These are phyloP conservation scores for Vigna trinervia DNA, from an alignment of 306 rosid species.

Conservation along the genomic window DNA sequence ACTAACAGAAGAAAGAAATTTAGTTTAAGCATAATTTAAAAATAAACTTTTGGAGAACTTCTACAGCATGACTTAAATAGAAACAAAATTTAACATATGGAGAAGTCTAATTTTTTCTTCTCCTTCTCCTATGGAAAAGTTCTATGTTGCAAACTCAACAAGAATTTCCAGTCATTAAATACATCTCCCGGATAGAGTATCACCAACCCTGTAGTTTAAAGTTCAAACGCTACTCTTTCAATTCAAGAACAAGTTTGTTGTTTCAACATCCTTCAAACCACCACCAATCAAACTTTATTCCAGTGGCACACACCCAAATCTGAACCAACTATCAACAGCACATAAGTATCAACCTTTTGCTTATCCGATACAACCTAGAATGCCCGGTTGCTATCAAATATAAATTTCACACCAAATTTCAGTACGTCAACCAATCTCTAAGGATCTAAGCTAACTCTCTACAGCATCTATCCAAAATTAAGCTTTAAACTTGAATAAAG, in stretches of 20 bases:
- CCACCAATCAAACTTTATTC: slow-evolving; percentile 11
- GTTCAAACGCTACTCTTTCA: neutral
- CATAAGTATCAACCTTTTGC: neutral
- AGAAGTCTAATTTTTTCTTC: too few species aligned
- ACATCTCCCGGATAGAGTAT: neutral
- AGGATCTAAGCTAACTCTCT: neutral
- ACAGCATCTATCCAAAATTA: neutral
- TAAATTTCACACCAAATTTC: slow-evolving; percentile 22
- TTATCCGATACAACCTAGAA: neutral
- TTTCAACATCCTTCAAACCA: slow-evolving; percentile 3
- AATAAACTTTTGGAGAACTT: too few species aligned
- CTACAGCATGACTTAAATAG: too few species aligned
- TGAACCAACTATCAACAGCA: slow-evolving; percentile 4
- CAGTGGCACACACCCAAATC: neutral
- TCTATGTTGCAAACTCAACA: neutral
- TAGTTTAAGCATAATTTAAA: too few species aligned
- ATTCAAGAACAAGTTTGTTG: neutral
- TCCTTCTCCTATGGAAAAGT: too few species aligned
- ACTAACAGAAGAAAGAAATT: too few species aligned
- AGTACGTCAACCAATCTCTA: slow-evolving; percentile 15
- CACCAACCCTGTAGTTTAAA: neutral
- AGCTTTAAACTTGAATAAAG: neutral
- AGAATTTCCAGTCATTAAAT: slow-evolving; percentile 5
- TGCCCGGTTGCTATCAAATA: neutral
- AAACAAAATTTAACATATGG: too few species aligned